Conservation (phyloP, 1,139 yeast genomes). For the Debaryomyces sp. region DNA sequence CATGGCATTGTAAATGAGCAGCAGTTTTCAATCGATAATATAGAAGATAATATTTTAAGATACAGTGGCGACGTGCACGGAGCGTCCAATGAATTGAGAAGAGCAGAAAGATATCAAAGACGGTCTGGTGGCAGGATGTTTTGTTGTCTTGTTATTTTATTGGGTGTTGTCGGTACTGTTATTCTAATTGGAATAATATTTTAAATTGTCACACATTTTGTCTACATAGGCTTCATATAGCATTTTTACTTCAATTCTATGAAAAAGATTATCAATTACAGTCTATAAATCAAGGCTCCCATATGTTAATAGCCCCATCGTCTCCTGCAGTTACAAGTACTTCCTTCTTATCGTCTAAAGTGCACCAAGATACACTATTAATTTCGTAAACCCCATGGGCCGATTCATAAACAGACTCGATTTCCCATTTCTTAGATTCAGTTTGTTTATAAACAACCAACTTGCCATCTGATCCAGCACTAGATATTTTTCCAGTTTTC, state of each 20-base stretch:
- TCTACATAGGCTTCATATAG: slow-evolving; percentile 2
- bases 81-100: slow-evolving; percentile 71
- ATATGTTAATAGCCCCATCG: slow-evolving; percentile 75
- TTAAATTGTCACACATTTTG: slow-evolving; percentile 14
- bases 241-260: slow-evolving; percentile 3
- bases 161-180: slow-evolving; percentile 42
- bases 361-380: slow-evolving; percentile 76
- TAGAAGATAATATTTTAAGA: slow-evolving; percentile 80
- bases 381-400: slow-evolving; percentile 83
- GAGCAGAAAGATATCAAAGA: slow-evolving; percentile 79
- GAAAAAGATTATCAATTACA: background rate
- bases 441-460: slow-evolving; percentile 59
- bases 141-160: slow-evolving; percentile 67
- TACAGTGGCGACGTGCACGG: slow-evolving; percentile 66
- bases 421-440: slow-evolving; percentile 59
- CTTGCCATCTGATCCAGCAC: slow-evolving; percentile 86
- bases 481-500: slow-evolving; percentile 69
- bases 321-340: slow-evolving; percentile 83
- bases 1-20: slow-evolving; percentile 85
- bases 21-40: slow-evolving; percentile 80
- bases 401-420: slow-evolving; percentile 51
- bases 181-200: slow-evolving; percentile 40
- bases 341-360: slow-evolving; percentile 44
- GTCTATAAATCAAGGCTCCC: slow-evolving; percentile 40
- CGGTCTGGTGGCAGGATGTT: slow-evolving; percentile 72